Conservation (phyloP, 768 basidiomycete genomes). For the Boletales sp. region DNA sequence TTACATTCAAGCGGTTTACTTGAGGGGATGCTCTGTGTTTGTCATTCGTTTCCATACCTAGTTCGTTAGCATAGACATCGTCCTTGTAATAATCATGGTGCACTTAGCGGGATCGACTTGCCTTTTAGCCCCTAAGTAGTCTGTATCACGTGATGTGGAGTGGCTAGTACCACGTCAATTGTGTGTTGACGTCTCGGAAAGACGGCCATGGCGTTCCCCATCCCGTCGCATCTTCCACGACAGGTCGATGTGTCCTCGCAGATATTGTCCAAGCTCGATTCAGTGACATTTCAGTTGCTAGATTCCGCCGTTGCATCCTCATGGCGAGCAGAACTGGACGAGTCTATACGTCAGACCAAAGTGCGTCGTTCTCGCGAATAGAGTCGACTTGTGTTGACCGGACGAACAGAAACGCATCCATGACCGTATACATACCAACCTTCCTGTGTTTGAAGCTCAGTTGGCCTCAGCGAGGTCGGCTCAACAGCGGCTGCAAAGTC, state of each 20-base stretch:
- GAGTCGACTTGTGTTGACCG: background rate
- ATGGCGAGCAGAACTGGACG: conserved; percentile 73
- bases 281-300: conserved; percentile 53
- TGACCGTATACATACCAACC: conserved; percentile 64
- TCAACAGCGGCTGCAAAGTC: conserved; percentile 51
- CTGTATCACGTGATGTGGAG: conserved; percentile 16
- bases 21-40: conserved; percentile 7
- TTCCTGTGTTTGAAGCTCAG: conserved; percentile 62
- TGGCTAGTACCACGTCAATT: background rate
- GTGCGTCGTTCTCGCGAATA: conserved; percentile 35
- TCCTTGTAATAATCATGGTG: conserved; percentile 15
- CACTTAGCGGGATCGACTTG: too few relatives aligned
- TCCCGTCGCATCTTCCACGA: conserved; percentile 71
- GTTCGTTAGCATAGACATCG: conserved; percentile 26
- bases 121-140: too few relatives aligned
- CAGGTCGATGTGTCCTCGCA: conserved; percentile 68
- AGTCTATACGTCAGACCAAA: conserved; percentile 67
- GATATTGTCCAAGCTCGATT: conserved; percentile 67
- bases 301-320: conserved; percentile 58
- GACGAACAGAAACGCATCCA: conserved; percentile 58
- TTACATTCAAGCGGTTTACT: conserved; percentile 79
- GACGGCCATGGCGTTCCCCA: conserved; percentile 63
- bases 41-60: conserved; percentile 19
- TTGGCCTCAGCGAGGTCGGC: conserved; percentile 59
- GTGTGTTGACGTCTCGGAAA: background rate